Evolutionary conservation across 495 filamentous ascomycete species (phyloP), one percentile per base, ranked within the genome.

Genomic region (Tuber microsphaerosporum): DNA sequence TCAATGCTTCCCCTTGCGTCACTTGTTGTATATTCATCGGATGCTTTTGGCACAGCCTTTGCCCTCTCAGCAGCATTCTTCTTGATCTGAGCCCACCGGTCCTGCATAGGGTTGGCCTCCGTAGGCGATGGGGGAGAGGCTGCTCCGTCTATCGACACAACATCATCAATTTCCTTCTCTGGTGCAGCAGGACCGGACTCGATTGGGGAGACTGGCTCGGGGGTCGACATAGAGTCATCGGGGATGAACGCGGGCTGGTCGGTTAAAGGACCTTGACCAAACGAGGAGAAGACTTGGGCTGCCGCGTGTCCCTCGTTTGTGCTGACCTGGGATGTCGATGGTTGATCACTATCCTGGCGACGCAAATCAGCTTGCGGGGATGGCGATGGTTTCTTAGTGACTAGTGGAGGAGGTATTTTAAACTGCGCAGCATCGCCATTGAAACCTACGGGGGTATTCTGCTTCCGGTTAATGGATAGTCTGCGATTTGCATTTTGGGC

Each of bases 71-170:
- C 93, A 17, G 95, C 95, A 77, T 97, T 97, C 88, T 93, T 94
- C 75, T 93, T 88, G 75, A 98, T 97, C 85, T 96, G 92, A 5
- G 94, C 94, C 95, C 95, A 99, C 51, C 94, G 89, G 81, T 94
- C 92, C 73, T 90, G 86, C 43, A 82, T 86, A 75, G 83, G 87
- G 73, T 83, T 76, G 39, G 79, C 70, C 70, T 85, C 77, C 74
- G 75, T 74, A 71, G 78, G 84, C 34, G 86, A 84, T 56, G 86
- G 85, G n/a, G 85, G 85, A 14, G 87, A 84, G 37, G 72, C 56
- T 70, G 71, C 73, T 34, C 82, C 81, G 45, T 74, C 65, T 44
- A 76, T 43, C 31, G 69, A 41, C 42, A 73, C 41, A 34, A 69
- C 43, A 51, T 79, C 39, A 42, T 79, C 39, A 42, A 5, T 26